These are phyloP conservation scores for Plasmodium ovale DNA, from an alignment of 169 alveolate species.

Conservation along the genomic window DNA sequence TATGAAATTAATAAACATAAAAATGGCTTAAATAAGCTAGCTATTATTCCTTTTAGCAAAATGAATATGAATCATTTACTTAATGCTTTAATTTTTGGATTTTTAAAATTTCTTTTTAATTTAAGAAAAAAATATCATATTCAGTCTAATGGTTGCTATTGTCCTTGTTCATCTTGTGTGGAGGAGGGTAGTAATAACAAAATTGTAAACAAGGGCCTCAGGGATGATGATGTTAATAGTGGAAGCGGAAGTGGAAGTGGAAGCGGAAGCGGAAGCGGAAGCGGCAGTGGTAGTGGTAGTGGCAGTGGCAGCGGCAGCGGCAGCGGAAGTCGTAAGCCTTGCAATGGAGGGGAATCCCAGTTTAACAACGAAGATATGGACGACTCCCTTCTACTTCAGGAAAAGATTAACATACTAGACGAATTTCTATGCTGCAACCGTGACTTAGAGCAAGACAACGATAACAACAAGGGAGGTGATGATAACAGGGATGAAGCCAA, in stretches of 20 bases:
- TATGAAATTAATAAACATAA: constrained; percentile 50
- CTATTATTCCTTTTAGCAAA: constrained; percentile 69
- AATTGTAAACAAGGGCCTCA: background rate
- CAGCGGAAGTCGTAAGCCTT: background rate
- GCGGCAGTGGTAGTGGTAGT: background rate
- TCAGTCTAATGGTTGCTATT: constrained; percentile 32
- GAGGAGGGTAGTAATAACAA: background rate
- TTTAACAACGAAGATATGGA: constrained; percentile 7
- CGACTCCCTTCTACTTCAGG: background rate
- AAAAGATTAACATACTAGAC: constrained; percentile 5
- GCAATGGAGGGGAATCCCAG: background rate
- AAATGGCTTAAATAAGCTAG: constrained; percentile 47
- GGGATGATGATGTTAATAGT: background rate
- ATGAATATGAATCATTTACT: constrained; percentile 46
- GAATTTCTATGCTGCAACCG: background rate
- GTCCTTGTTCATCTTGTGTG: background rate
- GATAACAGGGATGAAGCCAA: background rate
- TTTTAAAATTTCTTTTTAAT: constrained; percentile 59
- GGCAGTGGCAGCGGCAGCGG: background rate
- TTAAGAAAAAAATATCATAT: constrained; percentile 59
- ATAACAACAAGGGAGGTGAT: background rate
- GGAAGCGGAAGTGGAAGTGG: background rate
- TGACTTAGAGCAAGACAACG: background rate
- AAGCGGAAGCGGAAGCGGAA: background rate
- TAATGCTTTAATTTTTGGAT: constrained; percentile 52